These are phyloP conservation scores for Macrolepiota albuminosa DNA, from an alignment of 768 basidiomycete species.

Conservation along the genomic window DNA sequence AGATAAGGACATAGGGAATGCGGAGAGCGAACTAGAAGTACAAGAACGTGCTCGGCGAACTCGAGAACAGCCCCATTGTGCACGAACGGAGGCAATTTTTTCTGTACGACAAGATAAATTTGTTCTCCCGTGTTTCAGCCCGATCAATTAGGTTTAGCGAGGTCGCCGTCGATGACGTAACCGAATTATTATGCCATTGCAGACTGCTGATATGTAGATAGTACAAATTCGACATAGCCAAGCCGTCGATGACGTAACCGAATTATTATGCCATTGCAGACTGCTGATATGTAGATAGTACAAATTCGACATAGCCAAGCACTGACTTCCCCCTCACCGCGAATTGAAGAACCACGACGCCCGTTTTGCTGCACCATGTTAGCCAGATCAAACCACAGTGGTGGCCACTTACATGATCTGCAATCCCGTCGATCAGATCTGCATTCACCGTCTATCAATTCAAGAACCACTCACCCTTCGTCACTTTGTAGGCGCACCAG, in stretches of 20 bases:
- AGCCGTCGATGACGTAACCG: conserved; percentile 26
- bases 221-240: conserved; percentile 11
- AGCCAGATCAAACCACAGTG: conserved; percentile 16
- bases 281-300: conserved; percentile 15
- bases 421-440: conserved; percentile 14
- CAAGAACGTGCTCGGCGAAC: conserved; percentile 5
- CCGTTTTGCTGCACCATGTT: conserved; percentile 61
- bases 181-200: conserved; percentile 14
- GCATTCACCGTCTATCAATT: conserved; percentile 10
- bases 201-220: conserved; percentile 14
- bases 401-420: conserved; percentile 35
- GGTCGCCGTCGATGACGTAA: conserved; percentile 31
- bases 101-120: conserved; percentile 20
- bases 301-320: conserved; percentile 2
- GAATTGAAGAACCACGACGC: conserved; percentile 94
- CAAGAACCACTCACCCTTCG: conserved; percentile 45
- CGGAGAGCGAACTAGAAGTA: background rate
- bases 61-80: background rate
- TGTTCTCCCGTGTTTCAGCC: conserved; percentile 33
- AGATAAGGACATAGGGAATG: background rate
- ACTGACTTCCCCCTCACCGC: conserved; percentile 37
- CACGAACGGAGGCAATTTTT: conserved; percentile 25
- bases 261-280: conserved; percentile 14
- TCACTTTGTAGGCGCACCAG: conserved; percentile 76
- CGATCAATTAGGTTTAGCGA: conserved; percentile 31